Base-by-base conservation (phyloP, 768 basidiomycete species). In the Hirschioporus abietinus region DNA sequence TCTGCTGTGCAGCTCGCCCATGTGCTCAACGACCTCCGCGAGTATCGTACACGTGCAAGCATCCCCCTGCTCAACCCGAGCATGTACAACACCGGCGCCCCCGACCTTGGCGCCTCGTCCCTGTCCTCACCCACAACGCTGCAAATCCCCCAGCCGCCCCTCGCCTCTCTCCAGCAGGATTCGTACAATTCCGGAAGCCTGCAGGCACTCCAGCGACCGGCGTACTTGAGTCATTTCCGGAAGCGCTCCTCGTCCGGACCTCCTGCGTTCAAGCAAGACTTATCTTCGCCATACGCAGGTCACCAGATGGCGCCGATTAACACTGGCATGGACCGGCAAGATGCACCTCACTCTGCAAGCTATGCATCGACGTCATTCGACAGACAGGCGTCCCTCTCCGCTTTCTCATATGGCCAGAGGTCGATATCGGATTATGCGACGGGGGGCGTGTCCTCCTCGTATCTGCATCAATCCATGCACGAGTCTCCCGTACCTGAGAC, bases 1-100 rank as follows among this genome's bases (percentile, higher is more conserved):
- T 83, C 88, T 27, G 83, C 86, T 1, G 79, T 81, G 27, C 87
- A 90, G 67, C 80, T 91, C 8, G 78, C 80, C 42, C 84, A 86
- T 66, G 77, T 89, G 62, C 76, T 89, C 27, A 81, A 80, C 67
- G 82, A 78, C 63, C 74, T 88, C 35, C 79, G 76, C 60, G 70
- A 73, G 10, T 73, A 72, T 58, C 68, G 71, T 1, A 70, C 74
- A 24, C 75, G 76, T 24, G 70, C 77, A 10, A 78, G 80, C 63
- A 70, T 81, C 66, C 71, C 68, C 57, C 71, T 81, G 36, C 77
- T 76, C 61, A 76, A 79, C 0, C 81, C 80, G 1, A 70, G 74
- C 23, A 79, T 81, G 66, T 75, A 71, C 34, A n/a, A 6, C 66
- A 35, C 62, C 34, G 61, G 63, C 63, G 35, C 35, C 58, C 52